Percentiles rank a stretch among this genome's conserved stretches.
These are phyloP conservation scores for Neurospora sp. DNA, from an alignment of 495 filamentous ascomycete genomes.

Conservation along the genomic window DNA sequence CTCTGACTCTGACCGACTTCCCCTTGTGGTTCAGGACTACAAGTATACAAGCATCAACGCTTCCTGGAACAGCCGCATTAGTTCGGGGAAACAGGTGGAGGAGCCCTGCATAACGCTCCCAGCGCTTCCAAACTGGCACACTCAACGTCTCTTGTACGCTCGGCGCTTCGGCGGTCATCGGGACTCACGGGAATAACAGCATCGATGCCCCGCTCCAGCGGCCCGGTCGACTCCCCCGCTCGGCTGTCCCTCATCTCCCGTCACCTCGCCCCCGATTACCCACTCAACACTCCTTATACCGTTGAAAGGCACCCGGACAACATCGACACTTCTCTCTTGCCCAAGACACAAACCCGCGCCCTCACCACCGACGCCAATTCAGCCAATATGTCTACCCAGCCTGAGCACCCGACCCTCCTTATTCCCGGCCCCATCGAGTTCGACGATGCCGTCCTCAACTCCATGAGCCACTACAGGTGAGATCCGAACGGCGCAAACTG, in stretches of 20 bases:
- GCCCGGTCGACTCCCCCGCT: slow-evolving; percentile 51
- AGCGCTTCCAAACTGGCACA: slow-evolving; percentile 16
- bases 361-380: slow-evolving; percentile 16
- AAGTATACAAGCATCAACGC: neutral
- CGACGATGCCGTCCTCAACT: slow-evolving; percentile 89
- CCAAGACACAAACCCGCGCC: slow-evolving; percentile 24
- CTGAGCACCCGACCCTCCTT: slow-evolving; percentile 71
- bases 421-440: slow-evolving; percentile 98
- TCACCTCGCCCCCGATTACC: slow-evolving; percentile 51
- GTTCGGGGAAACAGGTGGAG: neutral
- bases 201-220: slow-evolving; percentile 33
- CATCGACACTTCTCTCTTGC: slow-evolving; percentile 33
- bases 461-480: slow-evolving; percentile 93
- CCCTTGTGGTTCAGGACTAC: neutral
- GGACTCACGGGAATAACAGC: slow-evolving; percentile 21
- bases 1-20: neutral
- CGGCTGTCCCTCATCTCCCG: slow-evolving; percentile 72
- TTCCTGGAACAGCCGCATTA: neutral
- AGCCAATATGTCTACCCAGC: slow-evolving; percentile 64
- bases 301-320: slow-evolving; percentile 45
- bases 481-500: neutral
- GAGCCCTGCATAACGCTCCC: neutral
- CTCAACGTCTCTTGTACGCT: slow-evolving; percentile 7
- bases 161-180: slow-evolving; percentile 17
- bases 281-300: slow-evolving; percentile 42